Evolutionary conservation across 352 stramenopile genomes (phyloP).

Genomic region (Thraustochytrium sp.): DNA sequence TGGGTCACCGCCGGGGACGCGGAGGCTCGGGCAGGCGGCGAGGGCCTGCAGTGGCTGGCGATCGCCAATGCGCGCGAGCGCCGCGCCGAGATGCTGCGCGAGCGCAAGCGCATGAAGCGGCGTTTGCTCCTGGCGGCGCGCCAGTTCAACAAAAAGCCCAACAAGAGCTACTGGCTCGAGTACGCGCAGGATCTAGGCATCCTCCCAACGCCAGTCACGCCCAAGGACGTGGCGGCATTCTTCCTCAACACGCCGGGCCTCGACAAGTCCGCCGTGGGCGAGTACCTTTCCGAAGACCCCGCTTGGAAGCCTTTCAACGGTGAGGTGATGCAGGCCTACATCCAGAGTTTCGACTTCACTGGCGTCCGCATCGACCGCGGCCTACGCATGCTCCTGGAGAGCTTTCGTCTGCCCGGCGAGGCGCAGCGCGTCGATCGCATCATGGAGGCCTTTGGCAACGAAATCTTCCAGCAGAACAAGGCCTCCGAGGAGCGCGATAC

Average conservation of each 20-base stretch:
- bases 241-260: conserved; percentile 84
- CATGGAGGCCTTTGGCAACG: conserved; percentile 61
- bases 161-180: conserved; percentile 67
- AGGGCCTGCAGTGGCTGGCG: conserved; percentile 48
- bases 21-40: not conserved
- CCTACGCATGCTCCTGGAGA: conserved; percentile 82
- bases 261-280: conserved; percentile 87
- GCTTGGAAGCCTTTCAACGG: conserved; percentile 91
- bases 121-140: conserved; percentile 75
- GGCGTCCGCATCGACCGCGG: conserved; percentile 76
- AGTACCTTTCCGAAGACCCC: conserved; percentile 91
- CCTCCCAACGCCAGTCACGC: conserved; percentile 53
- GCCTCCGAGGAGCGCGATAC: not conserved
- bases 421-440: conserved; percentile 96
- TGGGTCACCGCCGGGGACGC: not conserved
- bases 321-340: conserved; percentile 66
- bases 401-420: conserved; percentile 93
- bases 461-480: conserved; percentile 56
- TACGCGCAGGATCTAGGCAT: conserved; percentile 76
- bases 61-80: conserved; percentile 62
- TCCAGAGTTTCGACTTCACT: conserved; percentile 85
- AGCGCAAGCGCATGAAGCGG: conserved; percentile 82
- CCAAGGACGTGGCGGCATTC: conserved; percentile 74
- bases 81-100: conserved; percentile 75
- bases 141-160: conserved; percentile 78